Base-by-base conservation (phyloP, 352 stramenopile genomes). In the Thraustotheca clavata region DNA sequence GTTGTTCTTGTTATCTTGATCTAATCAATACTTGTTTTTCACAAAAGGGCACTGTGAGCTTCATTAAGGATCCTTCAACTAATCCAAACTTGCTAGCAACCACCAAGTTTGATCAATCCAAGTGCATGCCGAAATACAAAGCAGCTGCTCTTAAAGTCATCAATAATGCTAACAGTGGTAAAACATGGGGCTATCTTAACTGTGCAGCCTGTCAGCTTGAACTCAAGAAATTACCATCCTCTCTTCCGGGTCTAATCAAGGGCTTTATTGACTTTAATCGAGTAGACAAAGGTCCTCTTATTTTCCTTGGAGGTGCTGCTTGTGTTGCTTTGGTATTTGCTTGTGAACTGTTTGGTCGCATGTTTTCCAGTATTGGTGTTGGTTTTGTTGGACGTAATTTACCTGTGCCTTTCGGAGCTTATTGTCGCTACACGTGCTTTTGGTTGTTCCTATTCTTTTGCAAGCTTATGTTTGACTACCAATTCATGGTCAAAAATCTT, bases 171-270 rank as follows among this genome's bases (percentile, higher is more conserved):
- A 67, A 81, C 0, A n/a, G n/a, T n/a, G 36, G 67, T 33, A 29
- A 67, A 26, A 76, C 68, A 6, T 69, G 73, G 14, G 83, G 83
- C 6, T 72, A 75, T 24, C 68, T 93, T 16, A 93, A 93, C 69
- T 93, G 84, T 52, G 77, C 74, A 22, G 85, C 85, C 20, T 93
- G 84, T 67, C 79, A 83, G 29, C 69, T 91, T 29, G 80, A 87
- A 49, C 59, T 88, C n/a, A 76, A 79, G 55, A 76, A 54, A 14
- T 35, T 70, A 31, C 32, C 66, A 12, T 55, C 38, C 18, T 35
- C 36, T 24, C 27, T 65, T 18, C 35, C 35, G 1, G 57, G 57
- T 20, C 57, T 65, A 18, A 35, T 65, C 20, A 3, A 8, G 2
- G 22, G 22, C 12, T 35, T 65, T 22, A 65, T 65, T 35, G 35